Evolutionary conservation across 805 yeast species (phyloP).

Genomic region (Starmerella stigmatis): DNA sequence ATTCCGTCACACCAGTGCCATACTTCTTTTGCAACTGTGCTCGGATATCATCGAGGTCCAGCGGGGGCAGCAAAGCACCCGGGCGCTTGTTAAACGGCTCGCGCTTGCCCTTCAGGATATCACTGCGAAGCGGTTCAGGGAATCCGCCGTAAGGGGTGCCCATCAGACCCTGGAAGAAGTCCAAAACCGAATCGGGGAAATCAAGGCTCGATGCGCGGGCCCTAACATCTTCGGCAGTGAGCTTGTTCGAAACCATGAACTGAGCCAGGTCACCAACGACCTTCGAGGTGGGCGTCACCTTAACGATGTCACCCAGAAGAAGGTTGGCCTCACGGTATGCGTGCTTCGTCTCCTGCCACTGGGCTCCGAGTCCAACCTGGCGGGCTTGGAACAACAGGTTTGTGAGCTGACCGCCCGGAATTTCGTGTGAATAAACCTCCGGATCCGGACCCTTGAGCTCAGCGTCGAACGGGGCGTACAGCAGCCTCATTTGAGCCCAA

Average conservation of each 20-base stretch:
- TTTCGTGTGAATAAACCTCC: constrained; percentile 95
- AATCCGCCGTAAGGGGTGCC: constrained; percentile 99
- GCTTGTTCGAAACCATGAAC: constrained; percentile 94
- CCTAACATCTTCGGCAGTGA: constrained; percentile 72
- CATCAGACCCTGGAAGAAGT: constrained; percentile 97
- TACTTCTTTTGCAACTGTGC: constrained; percentile 67
- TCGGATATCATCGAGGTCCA: constrained; percentile 61
- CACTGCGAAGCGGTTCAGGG: constrained; percentile 97
- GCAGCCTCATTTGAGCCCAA: constrained; percentile 98
- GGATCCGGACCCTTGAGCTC: constrained; percentile 99
- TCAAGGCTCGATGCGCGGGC: constrained; percentile 83
- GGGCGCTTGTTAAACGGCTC: constrained; percentile 83
- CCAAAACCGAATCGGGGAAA: constrained; percentile 97
- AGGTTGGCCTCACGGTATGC: constrained; percentile 87
- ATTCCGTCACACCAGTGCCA: constrained; percentile 61
- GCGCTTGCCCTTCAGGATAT: constrained; percentile 84
- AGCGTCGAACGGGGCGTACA: constrained; percentile 95
- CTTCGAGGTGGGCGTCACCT: constrained; percentile 98
- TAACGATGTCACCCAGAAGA: constrained; percentile 90
- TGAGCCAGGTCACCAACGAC: constrained; percentile 99
- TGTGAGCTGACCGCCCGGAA: constrained; percentile 99
- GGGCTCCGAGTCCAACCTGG: constrained; percentile 94
- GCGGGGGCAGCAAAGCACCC: constrained; percentile 79
- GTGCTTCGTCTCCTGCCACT: constrained; percentile 92
- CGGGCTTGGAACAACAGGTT: constrained; percentile 97